These are phyloP conservation scores for Tulasnella sp. DNA, from an alignment of 768 basidiomycete genomes.

Conservation along the genomic window DNA sequence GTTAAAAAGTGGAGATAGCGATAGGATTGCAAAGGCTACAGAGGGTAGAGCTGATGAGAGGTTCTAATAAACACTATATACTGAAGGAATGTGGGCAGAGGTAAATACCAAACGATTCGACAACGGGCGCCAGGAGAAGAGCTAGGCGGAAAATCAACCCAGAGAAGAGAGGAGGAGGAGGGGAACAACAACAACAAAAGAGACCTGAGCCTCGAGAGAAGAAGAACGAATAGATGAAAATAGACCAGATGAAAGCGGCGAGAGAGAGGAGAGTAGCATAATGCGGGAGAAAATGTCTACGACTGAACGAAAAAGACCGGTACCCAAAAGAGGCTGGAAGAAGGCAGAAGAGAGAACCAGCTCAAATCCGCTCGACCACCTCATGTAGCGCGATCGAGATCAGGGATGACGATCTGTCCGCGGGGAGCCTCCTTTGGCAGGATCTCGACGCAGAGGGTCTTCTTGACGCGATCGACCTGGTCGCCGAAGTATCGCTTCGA, in stretches of 20 bases:
- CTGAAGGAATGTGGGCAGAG: not conserved
- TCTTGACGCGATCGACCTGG: slow-evolving; percentile 9
- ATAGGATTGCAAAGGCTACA: not conserved
- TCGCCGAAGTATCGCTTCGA: slow-evolving; percentile 15
- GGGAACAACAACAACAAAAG: not conserved
- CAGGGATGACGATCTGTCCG: slow-evolving; percentile 11
- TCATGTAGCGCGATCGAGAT: slow-evolving; percentile 2
- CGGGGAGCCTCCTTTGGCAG: slow-evolving; percentile 6
- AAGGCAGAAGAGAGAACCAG: not conserved
- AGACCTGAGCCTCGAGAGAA: not conserved
- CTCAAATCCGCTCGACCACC: not conserved
- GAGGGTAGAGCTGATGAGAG: not conserved
- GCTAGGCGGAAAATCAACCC: not conserved
- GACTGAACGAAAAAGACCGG: not conserved
- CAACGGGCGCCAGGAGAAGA: not conserved
- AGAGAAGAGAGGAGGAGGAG: no score
- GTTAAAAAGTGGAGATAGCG: not conserved
- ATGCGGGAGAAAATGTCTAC: not conserved
- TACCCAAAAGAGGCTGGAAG: not conserved
- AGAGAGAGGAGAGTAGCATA: not conserved
- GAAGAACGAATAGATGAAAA: not conserved
- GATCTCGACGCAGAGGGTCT: slow-evolving; percentile 3
- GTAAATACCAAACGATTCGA: not conserved
- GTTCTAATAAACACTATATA: not conserved
- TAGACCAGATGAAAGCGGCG: not conserved